Percentiles rank a stretch among this genome's conserved stretches.
Evolutionary conservation across 192 early-diverging fungal genomes (phyloP).

Genomic region (Glomus cerebriforme): DNA sequence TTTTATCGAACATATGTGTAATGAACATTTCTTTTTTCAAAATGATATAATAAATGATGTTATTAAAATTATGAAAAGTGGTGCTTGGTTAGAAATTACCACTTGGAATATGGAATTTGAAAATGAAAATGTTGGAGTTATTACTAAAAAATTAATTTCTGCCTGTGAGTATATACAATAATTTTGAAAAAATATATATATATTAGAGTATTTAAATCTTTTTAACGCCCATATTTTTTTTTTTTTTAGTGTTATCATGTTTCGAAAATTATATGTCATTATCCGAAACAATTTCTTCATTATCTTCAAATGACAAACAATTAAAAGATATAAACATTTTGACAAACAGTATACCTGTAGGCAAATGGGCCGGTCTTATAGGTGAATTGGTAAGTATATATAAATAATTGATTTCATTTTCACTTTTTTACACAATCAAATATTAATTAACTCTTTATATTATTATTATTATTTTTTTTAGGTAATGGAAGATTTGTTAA

Average conservation of each 20-base stretch:
- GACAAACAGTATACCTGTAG: background rate
- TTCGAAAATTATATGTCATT: background rate
- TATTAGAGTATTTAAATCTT: no score
- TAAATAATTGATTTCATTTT: no score
- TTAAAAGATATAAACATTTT: background rate
- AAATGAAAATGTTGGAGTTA: background rate
- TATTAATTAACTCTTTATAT: no score
- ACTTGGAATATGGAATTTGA: background rate
- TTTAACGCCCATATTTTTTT: background rate
- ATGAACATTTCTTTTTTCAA: background rate
- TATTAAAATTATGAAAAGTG: background rate
- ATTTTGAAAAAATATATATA: no score
- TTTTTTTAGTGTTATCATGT: background rate
- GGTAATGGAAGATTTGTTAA: background rate
- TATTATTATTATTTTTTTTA: background rate
- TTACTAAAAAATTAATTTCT: background rate
- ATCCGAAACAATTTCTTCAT: background rate
- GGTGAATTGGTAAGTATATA: background rate
- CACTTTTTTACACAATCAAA: no score
- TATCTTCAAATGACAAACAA: background rate
- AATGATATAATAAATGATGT: background rate
- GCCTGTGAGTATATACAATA: background rate
- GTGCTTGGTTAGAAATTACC: background rate
- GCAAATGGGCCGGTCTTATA: background rate
- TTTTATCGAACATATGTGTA: background rate